These are phyloP conservation scores for Keithomyces neogunnii DNA, from an alignment of 2,329 filamentous ascomycete genomes.

Conservation along the genomic window DNA sequence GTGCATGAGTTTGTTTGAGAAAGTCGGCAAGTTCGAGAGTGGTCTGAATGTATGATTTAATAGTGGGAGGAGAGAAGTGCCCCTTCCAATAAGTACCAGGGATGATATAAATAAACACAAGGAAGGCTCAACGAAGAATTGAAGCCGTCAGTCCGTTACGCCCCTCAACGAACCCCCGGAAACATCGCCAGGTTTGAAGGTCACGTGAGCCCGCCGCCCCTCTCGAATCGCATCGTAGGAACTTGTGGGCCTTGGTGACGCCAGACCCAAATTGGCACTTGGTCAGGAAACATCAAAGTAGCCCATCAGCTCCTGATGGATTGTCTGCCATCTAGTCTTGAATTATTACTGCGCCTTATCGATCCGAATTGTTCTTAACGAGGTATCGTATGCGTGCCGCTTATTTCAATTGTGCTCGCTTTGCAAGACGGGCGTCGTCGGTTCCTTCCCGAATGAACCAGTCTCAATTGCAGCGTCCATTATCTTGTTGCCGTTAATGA, in stretches of 20 bases:
- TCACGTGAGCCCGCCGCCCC: constrained; percentile 13
- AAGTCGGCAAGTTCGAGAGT: background rate
- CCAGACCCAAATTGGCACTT: constrained; percentile 6
- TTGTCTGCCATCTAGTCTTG: background rate
- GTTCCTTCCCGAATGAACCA: constrained; percentile 41
- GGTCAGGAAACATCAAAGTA: background rate
- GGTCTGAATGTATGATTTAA: background rate
- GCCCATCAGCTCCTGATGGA: background rate
- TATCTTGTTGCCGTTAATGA: constrained; percentile 82
- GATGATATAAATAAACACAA: constrained; percentile 11
- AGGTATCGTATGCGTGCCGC: constrained; percentile 3
- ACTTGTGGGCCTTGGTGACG: constrained; percentile 11
- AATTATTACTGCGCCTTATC: background rate
- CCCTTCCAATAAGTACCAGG: constrained; percentile 7
- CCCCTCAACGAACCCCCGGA: constrained; percentile 13
- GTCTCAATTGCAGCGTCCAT: constrained; percentile 80
- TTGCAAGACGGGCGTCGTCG: background rate
- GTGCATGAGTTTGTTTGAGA: background rate
- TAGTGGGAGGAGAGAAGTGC: background rate
- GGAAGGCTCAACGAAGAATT: constrained; percentile 15
- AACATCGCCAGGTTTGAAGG: constrained; percentile 9
- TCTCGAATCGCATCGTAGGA: constrained; percentile 5
- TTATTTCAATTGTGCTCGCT: constrained; percentile 1
- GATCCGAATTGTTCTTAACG: background rate
- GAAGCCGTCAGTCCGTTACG: constrained; percentile 14